Base-by-base conservation (phyloP, 1,284 basidiomycete genomes). In the Mycosarcoma maydis region DNA sequence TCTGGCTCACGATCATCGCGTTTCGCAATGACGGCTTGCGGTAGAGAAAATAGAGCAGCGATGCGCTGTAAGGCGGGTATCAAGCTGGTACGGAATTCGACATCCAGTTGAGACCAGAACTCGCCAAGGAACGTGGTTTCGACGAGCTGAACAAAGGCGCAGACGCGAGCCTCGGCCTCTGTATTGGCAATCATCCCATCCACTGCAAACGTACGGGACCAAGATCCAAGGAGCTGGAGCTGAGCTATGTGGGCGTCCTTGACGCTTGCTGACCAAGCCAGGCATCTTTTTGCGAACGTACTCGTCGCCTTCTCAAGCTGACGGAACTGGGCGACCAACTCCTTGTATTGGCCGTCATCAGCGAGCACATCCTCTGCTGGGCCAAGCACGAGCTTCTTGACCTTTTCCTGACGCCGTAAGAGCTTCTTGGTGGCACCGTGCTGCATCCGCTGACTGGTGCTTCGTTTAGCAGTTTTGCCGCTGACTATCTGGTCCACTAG, bases 401-500 rank as follows among this genome's bases (percentile, higher is more conserved):
- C 68, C 40, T 75, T 73, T 48, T 72, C 75, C 26, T 77, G 67
- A 19, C 73, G 60, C 5, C 73, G 59, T 40, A 77, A 54, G 32
- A 66, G 68, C 60, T 51, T 73, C 49, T 56, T 72, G 14, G 59
- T 70, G 36, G 61, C 64, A 27, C 61, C 67, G 19, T 70, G 66
- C 40, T 65, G 66, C 38, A 70, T 50, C 10, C 62, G 57, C 20
- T 72, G 69, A 36, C 68, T 61, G 8, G 67, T 59, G 8, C 56
- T 49, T 14, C 62, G 57, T 22, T 59, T 68, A 22, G 64, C 32
- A 2, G 46, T 20, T 37, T 68, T 69, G 57, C 60, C 72, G 24
- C 59, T 65, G 44, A 69, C 69, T 33, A 77, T 73, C n/a, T 77
- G 76, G 10, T 69, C 73, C 26, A 83, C 80, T 3, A 94, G 88